A percentile compares a stretch with the other conserved stretches of the same genome.
Conservation (phyloP, 1,284 basidiomycete genomes). For the Microbotryum intermedium region DNA sequence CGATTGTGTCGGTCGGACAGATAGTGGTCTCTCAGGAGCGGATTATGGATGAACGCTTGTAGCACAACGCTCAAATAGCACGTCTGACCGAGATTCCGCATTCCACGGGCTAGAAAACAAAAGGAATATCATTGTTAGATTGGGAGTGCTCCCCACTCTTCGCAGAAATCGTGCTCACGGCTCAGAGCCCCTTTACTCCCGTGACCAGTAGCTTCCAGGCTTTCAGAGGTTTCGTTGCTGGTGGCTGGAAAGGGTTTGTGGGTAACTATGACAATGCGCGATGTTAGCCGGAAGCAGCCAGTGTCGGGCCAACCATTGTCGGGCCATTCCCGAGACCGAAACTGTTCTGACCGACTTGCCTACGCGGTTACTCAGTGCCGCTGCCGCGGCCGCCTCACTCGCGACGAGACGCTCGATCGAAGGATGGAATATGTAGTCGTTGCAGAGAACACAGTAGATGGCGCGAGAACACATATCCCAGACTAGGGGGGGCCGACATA, state of each 20-base stretch:
- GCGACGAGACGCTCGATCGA: constrained; percentile 3
- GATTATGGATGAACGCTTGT: constrained; percentile 88
- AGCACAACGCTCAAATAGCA: constrained; percentile 91
- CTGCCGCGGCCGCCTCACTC: neutral
- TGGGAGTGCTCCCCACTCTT: neutral
- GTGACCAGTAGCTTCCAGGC: neutral
- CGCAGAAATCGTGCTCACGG: neutral
- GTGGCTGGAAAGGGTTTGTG: neutral
- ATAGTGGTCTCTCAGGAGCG: constrained; percentile 80
- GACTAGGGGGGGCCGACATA: constrained; percentile 3
- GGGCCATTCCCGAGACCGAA: neutral
- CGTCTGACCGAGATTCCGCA: constrained; percentile 87
- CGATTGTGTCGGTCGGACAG: constrained; percentile 75
- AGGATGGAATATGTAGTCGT: constrained; percentile 7
- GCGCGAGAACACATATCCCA: constrained; percentile 12
- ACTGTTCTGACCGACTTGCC: neutral
- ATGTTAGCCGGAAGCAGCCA: neutral
- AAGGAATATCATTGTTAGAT: neutral
- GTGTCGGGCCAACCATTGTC: no score
- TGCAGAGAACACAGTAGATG: constrained; percentile 11
- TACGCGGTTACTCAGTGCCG: neutral
- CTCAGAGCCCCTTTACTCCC: constrained; percentile 5
- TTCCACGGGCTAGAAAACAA: constrained; percentile 51
- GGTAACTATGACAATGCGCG: neutral
- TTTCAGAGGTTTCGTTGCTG: neutral